Evolutionary conservation across 1,284 basidiomycete genomes (phyloP), one percentile per base, ranked within the genome.

Genomic region (Ustilago esculenta): DNA sequence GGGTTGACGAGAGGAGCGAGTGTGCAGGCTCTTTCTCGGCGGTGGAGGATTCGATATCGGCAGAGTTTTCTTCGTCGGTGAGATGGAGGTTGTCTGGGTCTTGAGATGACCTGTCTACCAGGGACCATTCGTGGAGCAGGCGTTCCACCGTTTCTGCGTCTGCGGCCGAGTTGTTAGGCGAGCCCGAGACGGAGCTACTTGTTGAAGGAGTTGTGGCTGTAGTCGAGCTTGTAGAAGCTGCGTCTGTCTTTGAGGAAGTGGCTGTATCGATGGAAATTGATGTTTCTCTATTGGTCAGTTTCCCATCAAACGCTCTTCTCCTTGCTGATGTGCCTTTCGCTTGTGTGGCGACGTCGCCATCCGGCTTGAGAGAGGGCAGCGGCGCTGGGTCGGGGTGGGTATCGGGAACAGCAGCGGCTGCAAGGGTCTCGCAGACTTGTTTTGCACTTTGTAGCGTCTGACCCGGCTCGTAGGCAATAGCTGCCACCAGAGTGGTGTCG

Each of bases 401-500:
- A 24, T 60, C 64, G 5, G 53, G 48, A 0, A 57, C 33, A 17
- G 59, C 61, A 30, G 58, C 67, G 23, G 63, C 67, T 39, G 68
- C 54, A 3, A 76, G 55, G 5, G 49, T 57, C 48, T 65, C 54
- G 36, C 73, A 67, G 2, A 76, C 56, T 40, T 69, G 64, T 17
- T 47, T 58, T 0, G 71, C 71, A 37, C 64, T 61, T 29, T 76
- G 68, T 6, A 71, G 46, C 3, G 73, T 75, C 39, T 77, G 75
- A 1, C 48, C 49, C 14, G 55, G 66, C 39, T 77, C 75, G 35
- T 68, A 33, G 0, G 66, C 66, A 18, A 77, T 72, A 11, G 67
- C 73, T 15, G 75, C 75, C 2, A 77, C 68, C 20, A 77, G 47
- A 5, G 73, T 54, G 4, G 75, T 55, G 44, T 75, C 75, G 17